Evolutionary conservation across 768 basidiomycete genomes (phyloP), one percentile per base, ranked within the genome.

Genomic region (Cystobasidium tubakii): DNA sequence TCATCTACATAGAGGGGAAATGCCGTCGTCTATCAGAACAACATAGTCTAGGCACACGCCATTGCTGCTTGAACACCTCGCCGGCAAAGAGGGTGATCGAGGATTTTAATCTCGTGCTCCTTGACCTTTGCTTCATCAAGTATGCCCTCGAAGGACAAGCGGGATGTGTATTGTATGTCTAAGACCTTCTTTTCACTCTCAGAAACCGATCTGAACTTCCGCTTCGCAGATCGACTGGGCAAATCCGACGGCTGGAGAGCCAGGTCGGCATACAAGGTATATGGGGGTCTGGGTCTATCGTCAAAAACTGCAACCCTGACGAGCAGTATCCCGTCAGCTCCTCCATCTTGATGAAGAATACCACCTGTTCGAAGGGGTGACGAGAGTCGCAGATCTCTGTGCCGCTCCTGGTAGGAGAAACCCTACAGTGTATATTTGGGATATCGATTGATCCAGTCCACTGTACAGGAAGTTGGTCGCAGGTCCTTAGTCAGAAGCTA

Each of bases 391-490:
- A 1, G 80, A 81, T 57, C 76, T 81, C 0, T 81, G 80, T 43
- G 80, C 80, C 1, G 80, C 80, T 12, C 80, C 80, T 0, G 80
- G 79, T 65, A 36, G 27, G 54, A 77, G 33, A 2, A 0, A 9
- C 9, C 31, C 33, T 12, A 29, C n/a, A 7, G 27, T 12, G n/a
- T n/a, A n/a, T 27, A 46, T 46, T 17, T 10, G n/a, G 25, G 44
- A 50, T 25, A 31, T 34, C n/a, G 7, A 43, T 44, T 53, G 23
- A 55, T 21, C 15, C 6, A 21, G 23, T 2, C 33, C 27, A 2
- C 7, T 42, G 10, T 9, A 80, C 78, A 62, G 82, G 82, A n/a
- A 80, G 79, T 44, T 83, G 82, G 82, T 81, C 79, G 70, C 82
- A 83, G 71, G 82, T 83, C 0, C 74, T 83, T 3, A 79, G 79